phyloP scores from a whole-genome alignment of 805 yeast genomes.

The Candida nanaspora region DNA sequence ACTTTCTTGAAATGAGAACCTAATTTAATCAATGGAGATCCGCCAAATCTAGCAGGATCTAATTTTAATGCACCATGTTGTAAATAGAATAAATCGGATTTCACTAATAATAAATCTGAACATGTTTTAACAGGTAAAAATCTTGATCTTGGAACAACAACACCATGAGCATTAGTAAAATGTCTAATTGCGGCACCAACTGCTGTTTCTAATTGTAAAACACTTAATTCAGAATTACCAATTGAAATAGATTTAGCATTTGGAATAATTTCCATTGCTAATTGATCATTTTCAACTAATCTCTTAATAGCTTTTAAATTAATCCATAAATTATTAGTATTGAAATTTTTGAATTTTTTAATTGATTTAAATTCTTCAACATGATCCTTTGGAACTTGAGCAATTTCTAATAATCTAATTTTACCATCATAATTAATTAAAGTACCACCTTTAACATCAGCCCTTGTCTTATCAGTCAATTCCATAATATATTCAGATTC shows the following conservation, averaged over 20 bases:
- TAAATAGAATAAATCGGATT: constrained; percentile 86
- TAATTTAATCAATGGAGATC: constrained; percentile 89
- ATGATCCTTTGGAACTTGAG: constrained; percentile 98
- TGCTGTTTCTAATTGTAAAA: constrained; percentile 95
- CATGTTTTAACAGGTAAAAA: constrained; percentile 98
- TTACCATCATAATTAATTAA: constrained; percentile 92
- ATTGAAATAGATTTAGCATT: constrained; percentile 76
- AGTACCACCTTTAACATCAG: constrained; percentile 99
- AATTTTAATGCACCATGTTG: constrained; percentile 86
- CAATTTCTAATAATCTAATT: constrained; percentile 91
- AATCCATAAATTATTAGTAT: constrained; percentile 97
- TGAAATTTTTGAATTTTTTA: constrained; percentile 96
- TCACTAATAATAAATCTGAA: constrained; percentile 88
- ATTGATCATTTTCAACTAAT: constrained; percentile 73
- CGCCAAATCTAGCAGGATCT: constrained; percentile 82
- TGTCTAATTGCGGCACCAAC: constrained; percentile 99
- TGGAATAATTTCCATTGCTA: constrained; percentile 92
- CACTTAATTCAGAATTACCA: constrained; percentile 75
- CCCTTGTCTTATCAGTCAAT: constrained; percentile 96
- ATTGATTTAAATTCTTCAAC: constrained; percentile 97
- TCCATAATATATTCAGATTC: constrained; percentile 96
- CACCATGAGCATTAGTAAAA: constrained; percentile 93
- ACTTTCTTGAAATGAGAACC: constrained; percentile 98
- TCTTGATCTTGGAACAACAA: constrained; percentile 96
- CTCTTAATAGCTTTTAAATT: constrained; percentile 91